These are phyloP conservation scores for Cladosporium phlei DNA, from an alignment of 2,329 filamentous ascomycete species.

Conservation along the genomic window DNA sequence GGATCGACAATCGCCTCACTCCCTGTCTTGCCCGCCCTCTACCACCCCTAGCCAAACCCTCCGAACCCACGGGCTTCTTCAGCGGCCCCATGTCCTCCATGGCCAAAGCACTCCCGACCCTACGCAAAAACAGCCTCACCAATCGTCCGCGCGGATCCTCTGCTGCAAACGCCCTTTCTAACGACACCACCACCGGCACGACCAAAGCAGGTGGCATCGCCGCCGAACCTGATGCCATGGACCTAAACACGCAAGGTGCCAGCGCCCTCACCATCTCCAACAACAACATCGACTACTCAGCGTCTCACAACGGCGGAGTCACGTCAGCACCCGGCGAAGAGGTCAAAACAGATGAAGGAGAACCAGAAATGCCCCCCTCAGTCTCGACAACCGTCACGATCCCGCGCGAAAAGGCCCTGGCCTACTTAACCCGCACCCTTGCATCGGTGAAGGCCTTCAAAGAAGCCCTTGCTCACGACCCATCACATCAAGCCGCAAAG, in stretches of 20 bases:
- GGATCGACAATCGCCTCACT: conserved; percentile 72
- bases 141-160: conserved; percentile 15
- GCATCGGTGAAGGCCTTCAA: conserved; percentile 70
- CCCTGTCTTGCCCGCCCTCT: conserved; percentile 69
- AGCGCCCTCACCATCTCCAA: conserved; percentile 30
- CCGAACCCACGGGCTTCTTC: conserved; percentile 37
- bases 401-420: conserved; percentile 50
- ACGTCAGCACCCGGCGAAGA: no score
- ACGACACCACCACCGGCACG: conserved; percentile 4
- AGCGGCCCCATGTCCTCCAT: conserved; percentile 45
- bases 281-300: conserved; percentile 38
- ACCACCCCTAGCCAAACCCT: conserved; percentile 46
- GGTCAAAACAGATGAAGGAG: no score
- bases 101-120: conserved; percentile 40
- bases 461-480: conserved; percentile 60
- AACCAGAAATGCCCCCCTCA: conserved; percentile 19
- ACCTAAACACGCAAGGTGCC: conserved; percentile 28
- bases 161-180: conserved; percentile 5
- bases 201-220: conserved; percentile 23
- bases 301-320: conserved; percentile 20
- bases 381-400: conserved; percentile 46
- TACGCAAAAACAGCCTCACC: conserved; percentile 26
- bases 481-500: conserved; percentile 59
- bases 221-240: conserved; percentile 24
- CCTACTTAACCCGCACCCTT: conserved; percentile 73